Evolutionary conservation across 2,329 filamentous ascomycete genomes (phyloP), one percentile per base, ranked within the genome.

Genomic region (Colletotrichum tanaceti): DNA sequence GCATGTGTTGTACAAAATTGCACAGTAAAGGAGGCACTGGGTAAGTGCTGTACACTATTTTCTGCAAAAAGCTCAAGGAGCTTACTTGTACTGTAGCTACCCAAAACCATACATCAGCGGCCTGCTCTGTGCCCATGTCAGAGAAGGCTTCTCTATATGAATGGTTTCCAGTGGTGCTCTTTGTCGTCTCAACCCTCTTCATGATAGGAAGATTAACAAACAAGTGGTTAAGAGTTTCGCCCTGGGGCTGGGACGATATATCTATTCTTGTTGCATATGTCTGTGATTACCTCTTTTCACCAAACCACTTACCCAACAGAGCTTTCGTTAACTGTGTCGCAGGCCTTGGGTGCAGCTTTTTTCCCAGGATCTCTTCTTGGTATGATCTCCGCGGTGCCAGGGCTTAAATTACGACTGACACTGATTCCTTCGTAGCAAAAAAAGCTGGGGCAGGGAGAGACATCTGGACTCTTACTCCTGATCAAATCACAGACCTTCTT

Each of bases 21-120:
- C 53, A 77, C 73, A 2, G 63, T 76, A 16, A 75, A 73, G 28
- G 74, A 80, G n/a, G 67, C 72, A 4, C 63, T 80, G 2, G 58
- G 79, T 80, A 73, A 41, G 74, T 71, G 3, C 5, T 22, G 32
- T 10, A 39, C 20, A 13, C 32, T n/a, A 5, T 18, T 39, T 9
- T 24, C 44, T 47, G 44, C 18, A 18, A 5, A 54, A 20, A 54
- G 11, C 20, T 10, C 5, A 4, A 24, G 14, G 39, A 22, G n/a
- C 24, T 54, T 16, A 54, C 22, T 10, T 13, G 13, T 4, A 10
- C 20, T 24, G 13, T 7, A 54, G 52, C 39, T 2, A 32, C 52
- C 35, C 32, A 18, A 10, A 54, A 54, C 13, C 52, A 54, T 16
- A 39, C 52, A 38, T 16, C 10, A 5, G 4, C 52, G 39, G 35